Evolutionary conservation across 2,329 filamentous ascomycete genomes (phyloP).

Genomic region (Colletotrichum brevisporum): DNA sequence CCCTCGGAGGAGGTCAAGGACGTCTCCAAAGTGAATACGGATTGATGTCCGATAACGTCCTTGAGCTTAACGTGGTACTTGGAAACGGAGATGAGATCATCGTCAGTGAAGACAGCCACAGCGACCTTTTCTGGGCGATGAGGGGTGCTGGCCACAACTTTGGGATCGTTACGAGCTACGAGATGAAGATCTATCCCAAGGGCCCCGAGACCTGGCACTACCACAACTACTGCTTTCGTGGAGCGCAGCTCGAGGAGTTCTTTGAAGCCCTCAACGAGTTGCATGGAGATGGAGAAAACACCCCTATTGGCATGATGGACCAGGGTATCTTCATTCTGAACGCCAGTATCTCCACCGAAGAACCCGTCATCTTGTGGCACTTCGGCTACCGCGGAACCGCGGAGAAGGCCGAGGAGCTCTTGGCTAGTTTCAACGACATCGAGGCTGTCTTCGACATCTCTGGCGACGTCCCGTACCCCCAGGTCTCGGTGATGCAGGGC

Average conservation of each 20-base stretch:
- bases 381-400: slow-evolving; percentile 45
- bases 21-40: slow-evolving; percentile 67
- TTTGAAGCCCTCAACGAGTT: slow-evolving; percentile 43
- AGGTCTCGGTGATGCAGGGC: slow-evolving; percentile 30
- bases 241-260: slow-evolving; percentile 42
- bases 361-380: slow-evolving; percentile 43
- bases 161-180: slow-evolving; percentile 67
- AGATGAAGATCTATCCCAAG: slow-evolving; percentile 51
- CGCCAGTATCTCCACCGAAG: slow-evolving; percentile 21
- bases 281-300: slow-evolving; percentile 38
- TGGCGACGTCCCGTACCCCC: slow-evolving; percentile 42
- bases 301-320: slow-evolving; percentile 37
- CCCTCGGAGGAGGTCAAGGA: slow-evolving; percentile 70
- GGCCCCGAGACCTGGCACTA: slow-evolving; percentile 43
- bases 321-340: slow-evolving; percentile 39
- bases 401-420: slow-evolving; percentile 40
- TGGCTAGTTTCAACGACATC: slow-evolving; percentile 45
- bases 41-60: slow-evolving; percentile 65
- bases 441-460: slow-evolving; percentile 21
- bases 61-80: slow-evolving; percentile 65
- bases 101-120: slow-evolving; percentile 50
- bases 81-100: slow-evolving; percentile 59
- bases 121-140: slow-evolving; percentile 71
- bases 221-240: slow-evolving; percentile 43
- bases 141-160: slow-evolving; percentile 72